Percentiles rank a stretch among this genome's conserved stretches.
phyloP scores from a whole-genome alignment of 768 basidiomycete genomes.

The Atractiella rhizophila region DNA sequence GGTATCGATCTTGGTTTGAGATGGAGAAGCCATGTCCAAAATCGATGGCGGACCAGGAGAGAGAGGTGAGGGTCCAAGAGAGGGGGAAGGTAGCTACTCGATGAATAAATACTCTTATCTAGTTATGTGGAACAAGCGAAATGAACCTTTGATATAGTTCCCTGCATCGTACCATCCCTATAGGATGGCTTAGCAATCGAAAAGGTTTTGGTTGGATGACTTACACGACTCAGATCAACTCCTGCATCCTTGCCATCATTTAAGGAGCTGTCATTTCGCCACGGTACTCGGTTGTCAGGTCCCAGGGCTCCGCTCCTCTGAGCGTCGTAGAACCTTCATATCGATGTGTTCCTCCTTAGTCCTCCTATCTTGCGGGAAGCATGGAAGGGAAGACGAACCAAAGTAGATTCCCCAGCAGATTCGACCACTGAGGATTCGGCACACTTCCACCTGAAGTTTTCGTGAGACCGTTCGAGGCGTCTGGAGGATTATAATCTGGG shows the following conservation, averaged over 20 bases:
- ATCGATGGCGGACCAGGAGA: constrained; percentile 74
- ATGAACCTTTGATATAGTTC: constrained; percentile 77
- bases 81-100: constrained; percentile 17
- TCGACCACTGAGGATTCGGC: constrained; percentile 60
- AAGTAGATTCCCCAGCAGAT: constrained; percentile 33
- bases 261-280: constrained; percentile 60
- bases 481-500: no score
- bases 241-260: constrained; percentile 50
- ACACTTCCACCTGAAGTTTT: no score
- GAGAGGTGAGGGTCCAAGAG: constrained; percentile 59
- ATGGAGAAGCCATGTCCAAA: constrained; percentile 62
- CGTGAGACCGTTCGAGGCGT: no score
- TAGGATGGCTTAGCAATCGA: constrained; percentile 8
- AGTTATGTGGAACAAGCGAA: constrained; percentile 29
- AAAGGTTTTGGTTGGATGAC: constrained; percentile 62
- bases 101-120: background rate
- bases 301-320: constrained; percentile 60
- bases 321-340: constrained; percentile 79
- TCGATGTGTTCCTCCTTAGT: no score
- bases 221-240: constrained; percentile 61
- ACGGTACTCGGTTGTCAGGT: constrained; percentile 42
- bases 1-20: constrained; percentile 64
- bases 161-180: constrained; percentile 6
- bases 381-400: no score
- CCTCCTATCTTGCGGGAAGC: no score